phyloP scores from a whole-genome alignment of 2,329 filamentous ascomycete genomes.

The Apiospora saccharicola region DNA sequence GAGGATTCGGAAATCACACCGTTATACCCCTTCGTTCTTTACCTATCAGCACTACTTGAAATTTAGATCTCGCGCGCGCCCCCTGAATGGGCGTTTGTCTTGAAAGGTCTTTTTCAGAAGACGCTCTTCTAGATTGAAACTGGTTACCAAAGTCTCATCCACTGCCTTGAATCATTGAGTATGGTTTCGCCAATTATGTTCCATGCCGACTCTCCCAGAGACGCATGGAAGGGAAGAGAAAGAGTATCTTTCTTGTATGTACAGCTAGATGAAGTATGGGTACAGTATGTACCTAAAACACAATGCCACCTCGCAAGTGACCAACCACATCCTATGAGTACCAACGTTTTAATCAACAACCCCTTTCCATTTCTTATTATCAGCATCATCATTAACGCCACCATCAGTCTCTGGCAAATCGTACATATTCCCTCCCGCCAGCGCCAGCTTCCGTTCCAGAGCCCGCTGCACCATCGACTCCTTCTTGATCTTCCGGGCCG shows the following conservation, averaged over 20 bases:
- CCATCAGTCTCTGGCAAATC: too few relatives aligned
- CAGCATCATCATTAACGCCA: too few relatives aligned
- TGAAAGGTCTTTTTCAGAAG: neutral
- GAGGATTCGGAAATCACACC: neutral
- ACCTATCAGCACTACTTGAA: neutral
- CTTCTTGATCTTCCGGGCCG: neutral
- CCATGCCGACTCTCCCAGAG: neutral
- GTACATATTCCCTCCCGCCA: too few relatives aligned
- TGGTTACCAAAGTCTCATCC: neutral
- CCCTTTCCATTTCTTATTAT: too few relatives aligned
- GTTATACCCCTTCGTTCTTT: neutral
- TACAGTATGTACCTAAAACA: constrained; percentile 5
- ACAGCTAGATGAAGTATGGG: neutral
- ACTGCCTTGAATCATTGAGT: neutral
- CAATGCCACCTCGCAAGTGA: neutral
- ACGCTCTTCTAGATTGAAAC: neutral
- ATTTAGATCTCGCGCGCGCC: too few relatives aligned
- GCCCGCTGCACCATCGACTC: neutral
- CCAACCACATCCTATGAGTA: too few relatives aligned
- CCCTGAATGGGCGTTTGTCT: too few relatives aligned
- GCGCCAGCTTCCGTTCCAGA: neutral
- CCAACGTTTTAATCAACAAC: too few relatives aligned
- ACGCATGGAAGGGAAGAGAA: neutral
- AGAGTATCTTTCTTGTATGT: neutral
- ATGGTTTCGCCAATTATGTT: neutral